phyloP scores from a whole-genome alignment of 768 basidiomycete genomes.

The Calocybe cyanea region DNA sequence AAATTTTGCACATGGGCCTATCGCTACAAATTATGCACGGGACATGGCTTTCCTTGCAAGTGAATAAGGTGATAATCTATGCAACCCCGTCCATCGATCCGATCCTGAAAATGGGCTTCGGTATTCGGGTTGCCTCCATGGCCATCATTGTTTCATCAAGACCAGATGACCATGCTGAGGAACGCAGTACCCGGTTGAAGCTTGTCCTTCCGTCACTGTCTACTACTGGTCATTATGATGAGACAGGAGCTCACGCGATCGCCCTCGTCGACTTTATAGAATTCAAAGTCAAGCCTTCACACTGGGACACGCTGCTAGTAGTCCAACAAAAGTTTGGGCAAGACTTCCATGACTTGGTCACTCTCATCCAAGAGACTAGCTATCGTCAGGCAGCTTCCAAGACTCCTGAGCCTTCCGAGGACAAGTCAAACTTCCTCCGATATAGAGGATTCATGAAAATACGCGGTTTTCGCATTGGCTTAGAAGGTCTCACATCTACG shows the following conservation, averaged over 20 bases:
- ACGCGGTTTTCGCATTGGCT: slow-evolving; percentile 74
- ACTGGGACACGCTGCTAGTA: slow-evolving; percentile 79
- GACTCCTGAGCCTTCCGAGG: slow-evolving; percentile 14
- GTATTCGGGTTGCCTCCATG: slow-evolving; percentile 62
- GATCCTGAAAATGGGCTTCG: slow-evolving; percentile 45
- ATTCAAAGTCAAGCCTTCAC: slow-evolving; percentile 71
- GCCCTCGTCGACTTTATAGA: slow-evolving; percentile 66
- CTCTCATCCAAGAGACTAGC: slow-evolving; percentile 61
- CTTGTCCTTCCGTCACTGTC: slow-evolving; percentile 65
- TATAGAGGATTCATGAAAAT: slow-evolving; percentile 60
- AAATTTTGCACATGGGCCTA: slow-evolving; percentile 48
- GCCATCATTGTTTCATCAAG: slow-evolving; percentile 54
- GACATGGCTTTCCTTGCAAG: slow-evolving; percentile 80
- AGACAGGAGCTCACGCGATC: slow-evolving; percentile 44
- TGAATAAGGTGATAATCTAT: slow-evolving; percentile 47
- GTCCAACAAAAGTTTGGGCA: slow-evolving; percentile 89
- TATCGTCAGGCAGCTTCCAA: slow-evolving; percentile 18
- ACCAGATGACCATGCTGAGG: slow-evolving; percentile 30
- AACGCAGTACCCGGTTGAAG: slow-evolving; percentile 49
- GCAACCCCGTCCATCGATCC: slow-evolving; percentile 33
- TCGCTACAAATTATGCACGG: slow-evolving; percentile 84
- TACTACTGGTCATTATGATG: slow-evolving; percentile 55
- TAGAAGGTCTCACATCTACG: slow-evolving; percentile 71
- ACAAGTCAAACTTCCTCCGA: slow-evolving; percentile 19
- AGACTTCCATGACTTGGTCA: slow-evolving; percentile 79